Evolutionary conservation across 176 grass and related monocot species (phyloP).

Genomic region (Oryza australiensis): DNA sequence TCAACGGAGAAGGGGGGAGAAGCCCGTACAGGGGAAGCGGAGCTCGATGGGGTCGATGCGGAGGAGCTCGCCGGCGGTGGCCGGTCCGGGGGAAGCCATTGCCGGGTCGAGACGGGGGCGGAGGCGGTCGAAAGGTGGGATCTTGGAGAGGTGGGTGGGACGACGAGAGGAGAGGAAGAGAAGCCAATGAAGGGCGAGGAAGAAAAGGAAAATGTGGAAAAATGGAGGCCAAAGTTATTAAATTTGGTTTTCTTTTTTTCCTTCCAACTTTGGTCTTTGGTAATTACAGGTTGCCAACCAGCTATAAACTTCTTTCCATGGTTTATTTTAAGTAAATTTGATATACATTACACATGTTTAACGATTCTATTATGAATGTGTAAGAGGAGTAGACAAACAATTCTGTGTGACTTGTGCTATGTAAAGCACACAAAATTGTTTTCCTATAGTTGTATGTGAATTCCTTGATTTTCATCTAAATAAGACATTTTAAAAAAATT

Average conservation of each 20-base stretch:
- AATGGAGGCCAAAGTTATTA: neutral
- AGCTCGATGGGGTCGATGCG: conserved; percentile 66
- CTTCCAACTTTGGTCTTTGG: conserved; percentile 7
- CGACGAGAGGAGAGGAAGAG: neutral
- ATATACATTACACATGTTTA: neutral
- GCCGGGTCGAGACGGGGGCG: conserved; percentile 25
- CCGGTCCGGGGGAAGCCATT: conserved; percentile 40
- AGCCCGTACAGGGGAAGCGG: conserved; percentile 49
- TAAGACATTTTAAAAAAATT: too few species aligned
- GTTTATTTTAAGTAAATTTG: neutral
- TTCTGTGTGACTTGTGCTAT: too few species aligned
- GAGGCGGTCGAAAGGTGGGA: conserved; percentile 22
- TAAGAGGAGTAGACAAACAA: too few species aligned
- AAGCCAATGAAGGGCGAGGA: neutral
- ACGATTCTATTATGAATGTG: neutral
- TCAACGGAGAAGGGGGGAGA: neutral
- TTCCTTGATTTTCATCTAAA: too few species aligned
- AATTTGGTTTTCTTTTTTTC: conserved; percentile 12
- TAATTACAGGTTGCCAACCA: neutral
- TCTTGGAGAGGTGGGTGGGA: conserved; percentile 34
- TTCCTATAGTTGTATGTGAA: too few species aligned
- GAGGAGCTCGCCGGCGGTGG: conserved; percentile 55
- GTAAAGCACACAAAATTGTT: too few species aligned
- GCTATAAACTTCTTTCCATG: neutral
- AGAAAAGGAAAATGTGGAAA: neutral